Evolutionary conservation across 1,284 basidiomycete genomes (phyloP).

Genomic region (Schizopora paradoxa): DNA sequence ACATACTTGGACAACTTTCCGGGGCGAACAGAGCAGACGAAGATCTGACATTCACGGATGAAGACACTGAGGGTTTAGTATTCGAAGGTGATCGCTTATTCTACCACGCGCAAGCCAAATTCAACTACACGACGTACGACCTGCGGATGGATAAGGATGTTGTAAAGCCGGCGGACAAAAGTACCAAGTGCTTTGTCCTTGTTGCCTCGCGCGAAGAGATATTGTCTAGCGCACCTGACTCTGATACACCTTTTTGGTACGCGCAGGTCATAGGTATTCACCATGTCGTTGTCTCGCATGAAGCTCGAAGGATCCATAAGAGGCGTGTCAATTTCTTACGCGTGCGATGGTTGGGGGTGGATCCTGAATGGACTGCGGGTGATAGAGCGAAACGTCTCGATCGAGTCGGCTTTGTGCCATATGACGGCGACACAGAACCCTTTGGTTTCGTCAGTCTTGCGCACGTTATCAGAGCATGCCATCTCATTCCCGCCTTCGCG

Average conservation of each 20-base stretch:
- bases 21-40: too few relatives aligned
- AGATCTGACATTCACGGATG: not conserved
- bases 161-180: constrained; percentile 14
- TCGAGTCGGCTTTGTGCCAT: constrained; percentile 11
- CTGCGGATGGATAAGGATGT: constrained; percentile 13
- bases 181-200: constrained; percentile 10
- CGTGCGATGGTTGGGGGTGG: constrained; percentile 17
- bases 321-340: constrained; percentile 16
- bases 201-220: constrained; percentile 5
- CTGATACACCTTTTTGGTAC: constrained; percentile 19
- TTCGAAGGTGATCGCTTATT: constrained; percentile 11
- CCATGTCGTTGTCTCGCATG: constrained; percentile 5
- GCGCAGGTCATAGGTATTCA: constrained; percentile 20
- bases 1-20: too few relatives aligned
- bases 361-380: not conserved
- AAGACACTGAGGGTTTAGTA: not conserved
- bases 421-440: constrained; percentile 7
- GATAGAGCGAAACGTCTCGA: not conserved
- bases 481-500: constrained; percentile 18
- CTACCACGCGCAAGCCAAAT: constrained; percentile 3
- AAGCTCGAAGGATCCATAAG: not conserved
- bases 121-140: constrained; percentile 22
- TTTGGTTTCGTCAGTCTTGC: constrained; percentile 19
- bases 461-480: constrained; percentile 11
- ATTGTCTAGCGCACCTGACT: not conserved